phyloP scores from a whole-genome alignment of 2,329 filamentous ascomycete species.

The Ophiosphaerella narmari region DNA sequence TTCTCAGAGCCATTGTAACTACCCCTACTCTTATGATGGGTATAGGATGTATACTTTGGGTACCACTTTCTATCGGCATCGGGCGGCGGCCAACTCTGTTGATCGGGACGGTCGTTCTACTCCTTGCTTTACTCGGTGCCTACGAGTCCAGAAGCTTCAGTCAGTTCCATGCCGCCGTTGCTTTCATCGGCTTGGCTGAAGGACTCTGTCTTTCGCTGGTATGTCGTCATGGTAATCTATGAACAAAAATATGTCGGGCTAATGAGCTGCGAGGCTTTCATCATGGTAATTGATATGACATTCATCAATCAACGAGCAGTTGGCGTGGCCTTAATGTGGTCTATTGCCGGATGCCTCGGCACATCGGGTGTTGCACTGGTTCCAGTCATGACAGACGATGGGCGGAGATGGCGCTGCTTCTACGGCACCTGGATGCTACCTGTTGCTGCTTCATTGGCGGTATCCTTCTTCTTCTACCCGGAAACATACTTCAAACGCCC shows the following conservation, averaged over 20 bases:
- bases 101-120: slow-evolving; percentile 30
- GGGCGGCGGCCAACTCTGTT: slow-evolving; percentile 47
- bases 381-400: slow-evolving; percentile 31
- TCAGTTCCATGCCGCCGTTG: slow-evolving; percentile 34
- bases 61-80: slow-evolving; percentile 45
- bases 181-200: slow-evolving; percentile 41
- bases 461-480: slow-evolving; percentile 40
- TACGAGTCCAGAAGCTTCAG: slow-evolving; percentile 29
- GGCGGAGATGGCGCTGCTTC: slow-evolving; percentile 39
- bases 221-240: slow-evolving; percentile 6
- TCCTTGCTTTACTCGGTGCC: slow-evolving; percentile 34
- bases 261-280: slow-evolving; percentile 29
- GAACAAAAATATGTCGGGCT: neutral
- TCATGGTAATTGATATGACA: slow-evolving; percentile 47
- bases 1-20: slow-evolving; percentile 30
- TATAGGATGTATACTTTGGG: slow-evolving; percentile 45
- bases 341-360: slow-evolving; percentile 29
- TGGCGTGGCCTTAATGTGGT: slow-evolving; percentile 44
- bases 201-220: slow-evolving; percentile 37
- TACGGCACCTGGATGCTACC: slow-evolving; percentile 40
- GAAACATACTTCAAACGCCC: slow-evolving; percentile 51
- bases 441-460: slow-evolving; percentile 26
- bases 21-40: slow-evolving; percentile 42
- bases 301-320: slow-evolving; percentile 47
- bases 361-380: slow-evolving; percentile 29